Percentiles rank a stretch among this genome's conserved stretches.
phyloP scores from a whole-genome alignment of 768 basidiomycete species.

The Pisolithus tinctorius region DNA sequence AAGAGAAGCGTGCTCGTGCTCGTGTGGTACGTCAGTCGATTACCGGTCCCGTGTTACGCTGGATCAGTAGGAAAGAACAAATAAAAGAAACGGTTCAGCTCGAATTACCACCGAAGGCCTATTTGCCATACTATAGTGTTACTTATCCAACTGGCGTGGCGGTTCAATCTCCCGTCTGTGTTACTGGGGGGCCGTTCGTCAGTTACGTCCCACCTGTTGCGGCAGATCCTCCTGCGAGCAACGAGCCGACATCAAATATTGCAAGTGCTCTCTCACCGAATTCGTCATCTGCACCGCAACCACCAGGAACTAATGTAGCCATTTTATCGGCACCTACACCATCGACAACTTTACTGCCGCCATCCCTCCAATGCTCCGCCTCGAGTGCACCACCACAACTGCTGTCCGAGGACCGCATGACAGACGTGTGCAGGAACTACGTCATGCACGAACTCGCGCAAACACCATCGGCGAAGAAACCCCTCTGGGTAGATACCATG shows the following conservation, averaged over 20 bases:
- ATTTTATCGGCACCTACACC: neutral
- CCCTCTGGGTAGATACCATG: conserved; percentile 70
- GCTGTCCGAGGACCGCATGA: conserved; percentile 28
- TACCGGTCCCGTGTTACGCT: conserved; percentile 63
- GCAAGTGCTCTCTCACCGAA: neutral
- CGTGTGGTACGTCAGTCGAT: conserved; percentile 54
- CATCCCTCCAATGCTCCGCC: conserved; percentile 3
- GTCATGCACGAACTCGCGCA: conserved; percentile 59
- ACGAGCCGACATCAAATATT: neutral
- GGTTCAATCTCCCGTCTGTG: neutral
- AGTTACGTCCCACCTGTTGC: neutral
- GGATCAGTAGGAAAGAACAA: conserved; percentile 62
- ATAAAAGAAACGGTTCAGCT: conserved; percentile 34
- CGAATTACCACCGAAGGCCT: conserved; percentile 25
- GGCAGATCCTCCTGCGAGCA: neutral
- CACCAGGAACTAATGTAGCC: neutral
- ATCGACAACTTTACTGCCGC: neutral
- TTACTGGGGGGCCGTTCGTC: conserved; percentile 1
- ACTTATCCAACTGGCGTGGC: conserved; percentile 10
- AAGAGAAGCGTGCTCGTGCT: conserved; percentile 68
- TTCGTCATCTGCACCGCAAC: neutral
- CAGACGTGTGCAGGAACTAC: conserved; percentile 61
- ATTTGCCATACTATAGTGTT: conserved; percentile 15
- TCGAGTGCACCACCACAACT: conserved; percentile 4
- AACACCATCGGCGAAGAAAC: conserved; percentile 38